Base-by-base conservation (phyloP, 2,329 filamentous ascomycete genomes). In the Cordyceps javanica region DNA sequence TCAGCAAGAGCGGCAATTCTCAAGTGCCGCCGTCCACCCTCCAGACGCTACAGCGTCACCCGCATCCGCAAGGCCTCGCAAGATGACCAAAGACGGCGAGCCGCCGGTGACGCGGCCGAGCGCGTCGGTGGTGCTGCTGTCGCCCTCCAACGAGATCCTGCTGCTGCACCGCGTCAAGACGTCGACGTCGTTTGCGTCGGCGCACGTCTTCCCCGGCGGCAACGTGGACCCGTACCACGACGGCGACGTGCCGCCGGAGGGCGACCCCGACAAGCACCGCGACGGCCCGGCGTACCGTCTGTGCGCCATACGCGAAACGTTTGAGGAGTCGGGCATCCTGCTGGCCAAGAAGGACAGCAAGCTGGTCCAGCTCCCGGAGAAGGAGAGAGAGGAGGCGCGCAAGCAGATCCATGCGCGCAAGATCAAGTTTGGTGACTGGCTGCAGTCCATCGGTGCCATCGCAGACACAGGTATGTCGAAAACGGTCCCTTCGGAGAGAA, bases 171-270 rank as follows among this genome's bases (percentile, higher is more conserved):
- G 94, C 61, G 90, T 96, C 3, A 81, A 87, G 62, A 91, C 88
- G 1, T 94, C 90, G 0, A 85, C 83, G 1, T 88, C 91, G 3
- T 97, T 97, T 67, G 83, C 93, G 4, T 93, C 90, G 0, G 94
- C 93, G 0, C 91, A 97, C 68, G 94, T 99, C 60, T 99, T 99
- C 64, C 93, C 94, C 0, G 94, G 94, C 34, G 94, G 94, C 6
- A 91, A 91, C 65, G 79, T 96, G 23, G 88, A 91, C 13, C 72
- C 82, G 0, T 82, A 82, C 21, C 90, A 96, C 66, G 93, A 97
- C 64, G 91, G 89, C 3, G 63, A 63, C 0, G 70, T 83, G 1
- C 78, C 80, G 0, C 62, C 61, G 0, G 64, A 68, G 0, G 77
- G 78, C 16, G 76, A 83, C 28, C 71, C 76, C 0, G 74, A 72